Conservation (phyloP, 1,284 basidiomycete species). For the Microbotryomycetes sp. region DNA sequence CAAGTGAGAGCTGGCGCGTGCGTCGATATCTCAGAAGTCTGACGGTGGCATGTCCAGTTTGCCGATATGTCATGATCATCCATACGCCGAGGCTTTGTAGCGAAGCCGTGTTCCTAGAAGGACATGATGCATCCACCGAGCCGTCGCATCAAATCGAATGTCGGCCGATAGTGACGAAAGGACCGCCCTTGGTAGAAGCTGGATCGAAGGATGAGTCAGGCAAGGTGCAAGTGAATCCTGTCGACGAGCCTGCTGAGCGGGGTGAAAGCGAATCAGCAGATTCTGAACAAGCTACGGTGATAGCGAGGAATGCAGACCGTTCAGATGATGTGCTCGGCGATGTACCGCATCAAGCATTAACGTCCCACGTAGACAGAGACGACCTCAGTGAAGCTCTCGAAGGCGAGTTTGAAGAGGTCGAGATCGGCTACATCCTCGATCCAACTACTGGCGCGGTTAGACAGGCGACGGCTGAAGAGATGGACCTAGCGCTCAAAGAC, state of each 20-base stretch:
- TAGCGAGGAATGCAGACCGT: background rate
- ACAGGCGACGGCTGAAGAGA: background rate
- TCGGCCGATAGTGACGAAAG: slow-evolving; percentile 10
- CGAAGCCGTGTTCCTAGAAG: slow-evolving; percentile 65
- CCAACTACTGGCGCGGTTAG: background rate
- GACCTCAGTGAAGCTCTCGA: background rate
- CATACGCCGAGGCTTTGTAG: slow-evolving; percentile 85
- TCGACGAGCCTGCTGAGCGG: background rate
- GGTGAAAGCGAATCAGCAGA: background rate
- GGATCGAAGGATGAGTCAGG: background rate
- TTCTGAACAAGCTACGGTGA: background rate
- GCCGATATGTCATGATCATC: slow-evolving; percentile 83
- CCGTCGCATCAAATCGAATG: slow-evolving; percentile 18
- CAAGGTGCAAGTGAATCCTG: background rate
- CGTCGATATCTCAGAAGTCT: background rate
- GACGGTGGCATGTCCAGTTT: slow-evolving; percentile 27
- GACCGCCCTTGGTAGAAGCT: background rate
- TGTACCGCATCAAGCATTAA: background rate
- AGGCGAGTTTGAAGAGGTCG: background rate
- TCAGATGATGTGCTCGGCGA: background rate
- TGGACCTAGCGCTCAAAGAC: background rate
- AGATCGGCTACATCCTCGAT: background rate
- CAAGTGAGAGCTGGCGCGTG: slow-evolving; percentile 43
- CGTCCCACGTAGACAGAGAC: background rate
- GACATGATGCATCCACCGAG: slow-evolving; percentile 1